Conservation (phyloP, 73 alveolate species). For the Diophrys appendiculata region DNA sequence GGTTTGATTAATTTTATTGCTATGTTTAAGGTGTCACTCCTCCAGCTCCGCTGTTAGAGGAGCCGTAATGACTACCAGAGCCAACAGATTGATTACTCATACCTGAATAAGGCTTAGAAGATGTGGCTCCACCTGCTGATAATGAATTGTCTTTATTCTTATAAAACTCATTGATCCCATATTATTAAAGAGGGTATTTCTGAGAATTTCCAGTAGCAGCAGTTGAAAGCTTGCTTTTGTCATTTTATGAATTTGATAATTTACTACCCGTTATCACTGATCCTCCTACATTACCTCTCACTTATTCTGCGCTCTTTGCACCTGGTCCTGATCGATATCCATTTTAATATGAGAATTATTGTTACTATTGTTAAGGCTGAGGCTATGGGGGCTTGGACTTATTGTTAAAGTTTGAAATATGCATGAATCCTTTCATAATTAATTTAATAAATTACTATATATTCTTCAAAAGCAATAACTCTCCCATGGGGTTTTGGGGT, state of each 20-base stretch:
- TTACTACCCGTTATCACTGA: background rate
- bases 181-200: background rate
- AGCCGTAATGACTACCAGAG: background rate
- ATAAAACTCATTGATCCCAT: background rate
- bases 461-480: too few species aligned
- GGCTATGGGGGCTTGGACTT: background rate
- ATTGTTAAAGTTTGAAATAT: background rate
- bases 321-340: slow-evolving; percentile 1
- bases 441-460: too few species aligned
- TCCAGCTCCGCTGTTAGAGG: background rate
- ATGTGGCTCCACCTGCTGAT: background rate
- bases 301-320: background rate
- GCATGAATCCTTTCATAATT: slow-evolving; percentile 1
- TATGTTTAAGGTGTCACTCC: background rate
- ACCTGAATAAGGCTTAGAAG: background rate
- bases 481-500: too few species aligned
- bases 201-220: background rate
- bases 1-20: background rate
- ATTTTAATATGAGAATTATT: too few species aligned
- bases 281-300: background rate
- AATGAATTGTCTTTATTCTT: background rate
- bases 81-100: background rate
- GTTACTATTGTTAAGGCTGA: background rate
- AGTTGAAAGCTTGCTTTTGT: background rate
- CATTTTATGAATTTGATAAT: background rate